Percentiles rank a stretch among this genome's conserved stretches.
phyloP scores from a whole-genome alignment of 345 rosid species.

The Sonneratia alba region DNA sequence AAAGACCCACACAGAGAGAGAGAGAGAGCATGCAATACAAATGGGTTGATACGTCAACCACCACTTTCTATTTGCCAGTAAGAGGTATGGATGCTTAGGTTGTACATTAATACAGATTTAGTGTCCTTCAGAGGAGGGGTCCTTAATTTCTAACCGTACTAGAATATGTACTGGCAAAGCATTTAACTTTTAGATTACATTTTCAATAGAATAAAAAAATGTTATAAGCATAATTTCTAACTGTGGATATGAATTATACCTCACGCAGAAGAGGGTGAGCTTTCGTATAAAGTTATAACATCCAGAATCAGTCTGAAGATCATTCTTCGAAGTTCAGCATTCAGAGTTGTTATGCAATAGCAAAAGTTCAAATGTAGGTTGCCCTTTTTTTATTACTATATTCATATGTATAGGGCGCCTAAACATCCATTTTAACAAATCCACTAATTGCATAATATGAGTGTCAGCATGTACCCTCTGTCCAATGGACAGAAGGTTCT shows the following conservation, averaged over 20 bases:
- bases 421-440: not conserved
- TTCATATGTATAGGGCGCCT: not conserved
- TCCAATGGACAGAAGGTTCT: not conserved
- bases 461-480: not conserved
- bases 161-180: not conserved
- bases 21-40: not conserved
- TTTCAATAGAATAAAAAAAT: not conserved
- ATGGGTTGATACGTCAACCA: not conserved
- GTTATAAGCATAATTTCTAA: not conserved
- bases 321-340: not conserved
- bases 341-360: not conserved
- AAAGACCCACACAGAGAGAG: not conserved
- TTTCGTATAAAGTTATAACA: not conserved
- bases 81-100: not conserved
- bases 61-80: not conserved
- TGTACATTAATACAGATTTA: not conserved
- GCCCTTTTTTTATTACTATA: not conserved
- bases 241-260: not conserved
- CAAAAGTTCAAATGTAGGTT: not conserved
- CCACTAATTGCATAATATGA: not conserved
- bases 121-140: not conserved
- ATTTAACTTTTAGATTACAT: not conserved
- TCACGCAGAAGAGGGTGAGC: not conserved
- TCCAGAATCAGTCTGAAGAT: not conserved
- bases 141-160: not conserved